Evolutionary conservation across 1,284 basidiomycete species (phyloP).

Genomic region (Flammula alnicola): DNA sequence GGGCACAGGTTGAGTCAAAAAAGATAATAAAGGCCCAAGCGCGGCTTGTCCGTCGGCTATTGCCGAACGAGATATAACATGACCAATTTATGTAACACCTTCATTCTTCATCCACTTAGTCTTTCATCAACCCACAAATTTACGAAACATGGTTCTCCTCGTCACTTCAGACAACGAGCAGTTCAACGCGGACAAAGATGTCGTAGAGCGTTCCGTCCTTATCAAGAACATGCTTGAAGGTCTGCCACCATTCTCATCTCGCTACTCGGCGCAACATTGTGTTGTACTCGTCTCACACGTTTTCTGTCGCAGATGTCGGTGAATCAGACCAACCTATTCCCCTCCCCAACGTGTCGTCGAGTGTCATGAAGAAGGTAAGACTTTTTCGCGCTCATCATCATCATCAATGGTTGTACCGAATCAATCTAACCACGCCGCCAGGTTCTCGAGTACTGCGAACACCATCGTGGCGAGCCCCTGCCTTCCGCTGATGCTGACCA

Average conservation of each 20-base stretch:
- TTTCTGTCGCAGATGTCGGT: conserved; percentile 75
- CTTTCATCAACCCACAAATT: conserved; percentile 18
- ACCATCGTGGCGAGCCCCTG: conserved; percentile 95
- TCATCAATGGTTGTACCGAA: conserved; percentile 7
- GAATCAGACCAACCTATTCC: conserved; percentile 94
- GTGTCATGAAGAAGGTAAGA: conserved; percentile 92
- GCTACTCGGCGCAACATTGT: not conserved
- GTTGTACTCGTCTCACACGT: not conserved
- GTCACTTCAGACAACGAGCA: conserved; percentile 95
- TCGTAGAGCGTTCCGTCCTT: conserved; percentile 93
- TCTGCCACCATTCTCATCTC: conserved; percentile 39
- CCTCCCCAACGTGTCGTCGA: conserved; percentile 95
- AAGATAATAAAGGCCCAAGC: conserved; percentile 22
- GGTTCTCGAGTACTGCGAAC: conserved; percentile 99
- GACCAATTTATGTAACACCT: conserved; percentile 27
- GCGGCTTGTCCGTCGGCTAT: conserved; percentile 37
- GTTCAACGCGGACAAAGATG: conserved; percentile 92
- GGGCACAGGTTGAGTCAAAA: conserved; percentile 28
- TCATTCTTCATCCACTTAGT: conserved; percentile 18
- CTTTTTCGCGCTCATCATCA: conserved; percentile 13
- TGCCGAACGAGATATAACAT: conserved; percentile 32
- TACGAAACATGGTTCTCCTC: conserved; percentile 71
- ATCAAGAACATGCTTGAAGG: conserved; percentile 99
- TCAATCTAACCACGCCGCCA: conserved; percentile 36
- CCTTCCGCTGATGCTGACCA: conserved; percentile 85